Evolutionary conservation across 73 alveolate genomes (phyloP), one percentile per base, ranked within the genome.

Genomic region (Stentor coeruleus): DNA sequence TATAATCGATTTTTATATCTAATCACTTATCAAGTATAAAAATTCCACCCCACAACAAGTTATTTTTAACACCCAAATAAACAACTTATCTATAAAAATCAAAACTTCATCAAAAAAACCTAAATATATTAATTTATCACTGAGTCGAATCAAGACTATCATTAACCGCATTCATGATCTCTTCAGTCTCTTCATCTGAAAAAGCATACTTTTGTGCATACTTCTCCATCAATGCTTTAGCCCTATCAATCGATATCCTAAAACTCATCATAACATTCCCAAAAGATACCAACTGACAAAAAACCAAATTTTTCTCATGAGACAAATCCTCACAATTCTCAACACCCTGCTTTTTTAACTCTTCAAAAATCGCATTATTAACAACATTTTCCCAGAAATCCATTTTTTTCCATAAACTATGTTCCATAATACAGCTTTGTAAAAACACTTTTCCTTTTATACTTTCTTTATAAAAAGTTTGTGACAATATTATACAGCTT

Each of bases 391-490:
- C 79, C 79, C 79, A 66, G 37, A 66, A 66, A 20, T 66, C 37
- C 33, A 28, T 26, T 66, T 66, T 20, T 20, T 66, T 2, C 79
- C 79, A 66, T 28, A 20, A 33, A 0, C 49, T 20, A 33, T 66
- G 79, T 0, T 20, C 1, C 37, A 66, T 66, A 11, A 66, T 66
- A 26, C n/a, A 66, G 15, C 26, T 26, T 40, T 66, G 79, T 31
- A 66, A 2, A 66, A 66, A 66, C 0, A 66, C 41, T 33, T 66
- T 66, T 26, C n/a, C 15, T 33, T 33, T 33, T 20, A 28, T 33
- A 28, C 33, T 26, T 66, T 66, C 79, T 33, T 66, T 66, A 66
- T 66, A 66, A 66, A 66, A 66, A 20, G 79, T 66, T 33, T 66
- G 79, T 20, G 79, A 66, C 14, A 66, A 33, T 1, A 66, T 66